Evolutionary conservation across 441 rosid genomes (phyloP).

Genomic region (Adansonia madagascariensis): DNA sequence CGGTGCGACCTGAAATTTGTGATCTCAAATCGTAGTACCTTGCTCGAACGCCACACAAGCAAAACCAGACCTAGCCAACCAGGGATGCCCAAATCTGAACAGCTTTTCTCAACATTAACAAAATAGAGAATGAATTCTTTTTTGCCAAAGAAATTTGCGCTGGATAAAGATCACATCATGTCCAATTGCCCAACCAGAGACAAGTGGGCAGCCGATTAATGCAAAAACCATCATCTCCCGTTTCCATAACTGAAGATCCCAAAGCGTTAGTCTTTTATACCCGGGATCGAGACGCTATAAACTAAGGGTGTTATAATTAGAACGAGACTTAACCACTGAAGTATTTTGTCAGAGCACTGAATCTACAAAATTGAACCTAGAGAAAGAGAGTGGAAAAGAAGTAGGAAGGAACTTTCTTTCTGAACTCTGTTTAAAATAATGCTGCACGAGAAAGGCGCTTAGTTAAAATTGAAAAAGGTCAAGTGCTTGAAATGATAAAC

Average conservation of each 20-base stretch:
- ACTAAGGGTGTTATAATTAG: conserved; percentile 35
- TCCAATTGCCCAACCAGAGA: conserved; percentile 61
- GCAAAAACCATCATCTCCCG: conserved; percentile 64
- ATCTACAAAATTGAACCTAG: conserved; percentile 9
- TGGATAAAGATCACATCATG: conserved; percentile 54
- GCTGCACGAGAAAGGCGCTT: neutral
- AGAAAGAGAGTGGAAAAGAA: neutral
- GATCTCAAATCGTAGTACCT: conserved; percentile 31
- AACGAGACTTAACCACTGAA: conserved; percentile 42
- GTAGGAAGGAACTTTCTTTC: neutral
- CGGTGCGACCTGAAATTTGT: too few relatives aligned
- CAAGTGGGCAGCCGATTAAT: conserved; percentile 52
- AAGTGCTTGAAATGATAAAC: too few relatives aligned
- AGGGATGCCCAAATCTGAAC: conserved; percentile 60
- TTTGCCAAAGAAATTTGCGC: conserved; percentile 49
- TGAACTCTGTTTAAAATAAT: neutral
- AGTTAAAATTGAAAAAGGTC: too few relatives aligned
- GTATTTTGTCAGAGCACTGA: conserved; percentile 24
- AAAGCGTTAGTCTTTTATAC: conserved; percentile 35
- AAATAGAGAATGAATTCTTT: conserved; percentile 58
- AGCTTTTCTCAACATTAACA: conserved; percentile 62
- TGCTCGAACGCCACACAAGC: conserved; percentile 52
- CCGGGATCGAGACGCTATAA: conserved; percentile 45
- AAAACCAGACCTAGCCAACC: conserved; percentile 52
- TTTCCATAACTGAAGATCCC: conserved; percentile 66